Base-by-base conservation (phyloP, 495 filamentous ascomycete genomes). In the Sporormia fimetaria region DNA sequence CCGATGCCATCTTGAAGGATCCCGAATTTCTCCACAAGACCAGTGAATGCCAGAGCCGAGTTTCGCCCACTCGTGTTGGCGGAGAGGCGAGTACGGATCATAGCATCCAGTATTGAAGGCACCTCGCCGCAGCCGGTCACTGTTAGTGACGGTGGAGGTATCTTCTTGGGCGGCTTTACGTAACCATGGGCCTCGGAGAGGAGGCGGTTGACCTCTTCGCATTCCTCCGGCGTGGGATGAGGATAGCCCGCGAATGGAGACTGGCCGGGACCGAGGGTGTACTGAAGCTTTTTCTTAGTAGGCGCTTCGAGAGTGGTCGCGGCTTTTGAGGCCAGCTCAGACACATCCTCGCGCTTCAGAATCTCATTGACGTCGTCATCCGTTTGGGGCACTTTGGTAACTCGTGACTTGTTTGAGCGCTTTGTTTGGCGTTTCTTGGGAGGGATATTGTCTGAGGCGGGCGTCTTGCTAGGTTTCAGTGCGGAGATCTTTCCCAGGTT, bases 51-150 rank as follows among this genome's bases (percentile, higher is more conserved):
- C 26, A 58, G 63, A 42, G 76, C 70, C 3, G 81, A 73, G 41
- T 84, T 81, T 4, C 55, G 70, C 38, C 73, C 69, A 0, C 73
- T 75, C 0, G 83, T 90, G 5, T 79, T 75, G 0, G 80, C 81
- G 56, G 83, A 92, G 17, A 94, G 69, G 3, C 80, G 56, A 0
- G 87, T 94, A 17, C 87, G 73, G 16, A 94, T 71, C 0, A 98
- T 64, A 0, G 87, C 90, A 55, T 96, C 90, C 0, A 98, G 68
- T 0, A 95, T 76, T 14, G 78, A 88, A 0, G 88, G 88, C 0
- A 95, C 90, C 58, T 98, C 87, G 10, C 90, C 90, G 51, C 90
- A 98, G 1, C 87, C 88, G 12, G 87, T 75, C 10, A 86, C 71
- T 2, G 79, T 78, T 2, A 83, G 61, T n/a, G 83, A 85, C 0